A percentile compares a stretch with the other conserved stretches of the same genome.
Evolutionary conservation across 2,329 filamentous ascomycete genomes (phyloP).

Genomic region (Sporothrix pseudoabietina): DNA sequence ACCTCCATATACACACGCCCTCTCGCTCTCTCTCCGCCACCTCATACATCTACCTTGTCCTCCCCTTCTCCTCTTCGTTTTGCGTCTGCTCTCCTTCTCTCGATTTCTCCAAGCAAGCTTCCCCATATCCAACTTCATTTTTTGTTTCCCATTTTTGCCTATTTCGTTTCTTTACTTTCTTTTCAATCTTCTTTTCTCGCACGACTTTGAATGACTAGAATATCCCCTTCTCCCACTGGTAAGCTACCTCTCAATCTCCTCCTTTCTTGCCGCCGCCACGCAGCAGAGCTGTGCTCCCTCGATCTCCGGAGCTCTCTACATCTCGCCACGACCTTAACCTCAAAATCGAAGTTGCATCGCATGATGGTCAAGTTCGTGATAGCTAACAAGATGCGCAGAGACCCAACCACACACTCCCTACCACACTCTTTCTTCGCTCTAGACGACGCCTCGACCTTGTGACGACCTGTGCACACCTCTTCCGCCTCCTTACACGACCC

Average conservation of each 20-base stretch:
- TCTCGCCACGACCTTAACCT: neutral
- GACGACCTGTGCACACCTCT: neutral
- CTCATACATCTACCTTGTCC: neutral
- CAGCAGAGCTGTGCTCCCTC: neutral
- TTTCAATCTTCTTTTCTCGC: neutral
- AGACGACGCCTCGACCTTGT: neutral
- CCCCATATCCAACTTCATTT: neutral
- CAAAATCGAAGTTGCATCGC: slow-evolving; percentile 15
- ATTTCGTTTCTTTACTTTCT: slow-evolving; percentile 13
- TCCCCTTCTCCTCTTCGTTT: neutral
- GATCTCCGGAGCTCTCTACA: neutral
- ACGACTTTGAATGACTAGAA: slow-evolving; percentile 23
- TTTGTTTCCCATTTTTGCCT: neutral
- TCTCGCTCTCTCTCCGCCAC: neutral
- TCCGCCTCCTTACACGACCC: neutral
- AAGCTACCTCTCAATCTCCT: neutral
- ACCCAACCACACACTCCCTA: slow-evolving; percentile 11
- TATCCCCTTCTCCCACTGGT: slow-evolving; percentile 23
- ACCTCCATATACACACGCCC: neutral
- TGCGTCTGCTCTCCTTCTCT: slow-evolving; percentile 3
- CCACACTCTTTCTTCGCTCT: neutral
- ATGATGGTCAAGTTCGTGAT: slow-evolving; percentile 1
- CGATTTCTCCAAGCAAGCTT: neutral
- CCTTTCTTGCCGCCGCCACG: neutral
- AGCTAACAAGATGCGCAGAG: slow-evolving; percentile 29